These are phyloP conservation scores for Pestalotiopsis sp. DNA, from an alignment of 2,329 filamentous ascomycete species.

Conservation along the genomic window DNA sequence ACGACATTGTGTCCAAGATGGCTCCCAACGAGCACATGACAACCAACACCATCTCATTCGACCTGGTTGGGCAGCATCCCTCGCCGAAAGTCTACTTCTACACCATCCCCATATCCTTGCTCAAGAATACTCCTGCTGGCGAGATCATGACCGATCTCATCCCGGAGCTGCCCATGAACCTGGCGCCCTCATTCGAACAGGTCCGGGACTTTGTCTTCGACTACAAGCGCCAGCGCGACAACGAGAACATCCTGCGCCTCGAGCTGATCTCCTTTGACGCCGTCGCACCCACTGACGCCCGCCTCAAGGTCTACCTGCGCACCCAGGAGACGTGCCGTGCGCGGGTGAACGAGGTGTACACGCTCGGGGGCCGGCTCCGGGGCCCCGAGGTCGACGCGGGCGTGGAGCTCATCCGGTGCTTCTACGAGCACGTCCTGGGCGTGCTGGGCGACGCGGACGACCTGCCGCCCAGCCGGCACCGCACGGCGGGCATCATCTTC, in stretches of 20 bases:
- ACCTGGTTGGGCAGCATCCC: neutral
- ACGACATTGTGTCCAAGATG: neutral
- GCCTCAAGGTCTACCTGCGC: neutral
- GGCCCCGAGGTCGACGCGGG: neutral
- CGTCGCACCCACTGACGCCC: neutral
- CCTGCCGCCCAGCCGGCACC: neutral
- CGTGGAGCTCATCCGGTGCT: neutral
- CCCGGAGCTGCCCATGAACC: neutral
- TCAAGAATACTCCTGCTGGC: neutral
- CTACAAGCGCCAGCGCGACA: neutral
- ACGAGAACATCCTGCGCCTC: neutral
- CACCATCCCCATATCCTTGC: neutral
- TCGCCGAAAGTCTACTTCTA: neutral
- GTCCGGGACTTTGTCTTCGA: neutral
- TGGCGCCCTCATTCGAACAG: neutral
- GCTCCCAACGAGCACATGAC: constrained; percentile 4
- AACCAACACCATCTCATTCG: neutral
- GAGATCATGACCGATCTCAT: neutral
- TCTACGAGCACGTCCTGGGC: neutral
- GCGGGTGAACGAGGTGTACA: neutral
- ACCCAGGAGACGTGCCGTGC: neutral
- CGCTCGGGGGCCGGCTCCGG: neutral
- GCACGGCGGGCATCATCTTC: constrained; percentile 3
- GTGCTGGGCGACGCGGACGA: neutral
- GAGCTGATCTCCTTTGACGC: constrained; percentile 1